Base-by-base conservation (phyloP, 2,329 filamentous ascomycete genomes). In the Epichloe gansuensis region DNA sequence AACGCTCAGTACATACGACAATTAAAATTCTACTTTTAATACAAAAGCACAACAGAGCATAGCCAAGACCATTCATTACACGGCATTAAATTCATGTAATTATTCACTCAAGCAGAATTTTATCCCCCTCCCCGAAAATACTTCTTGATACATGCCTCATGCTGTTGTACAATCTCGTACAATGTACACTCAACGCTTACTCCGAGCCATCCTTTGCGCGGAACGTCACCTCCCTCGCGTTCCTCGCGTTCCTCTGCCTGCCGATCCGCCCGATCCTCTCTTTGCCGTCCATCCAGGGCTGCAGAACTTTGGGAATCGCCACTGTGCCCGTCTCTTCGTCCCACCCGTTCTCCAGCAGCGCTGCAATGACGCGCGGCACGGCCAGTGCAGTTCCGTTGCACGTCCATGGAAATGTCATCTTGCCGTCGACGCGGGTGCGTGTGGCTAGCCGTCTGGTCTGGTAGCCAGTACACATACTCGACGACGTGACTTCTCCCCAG, bases 331-430 rank as follows among this genome's bases (percentile, higher is more conserved):
- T 75, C 25, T 73, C 63, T 62, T 90, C 85, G 62, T 93, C 80
- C 87, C 91, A 98, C 1, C 89, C 86, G 62, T 91, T 89, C 74
- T 98, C 93, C 58, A 98, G 65, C 49, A 98, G 76, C 5, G 90
- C 91, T 25, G 93, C 91, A 54, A 98, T 66, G 12, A 98, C 86
- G 50, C 93, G 78, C 3, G 93, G 93, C 39, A 97, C 85, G 1
- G 93, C 93, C 61, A 97, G 74, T 0, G 91, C 93, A 1, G 93
- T 98, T 0, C 91, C 94, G 65, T 98, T 98, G 39, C 95, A 76
- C 0, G 93, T 98, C 72, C 88, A 89, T 13, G 91, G 89, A 66
- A 89, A 97, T 2, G 76, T 75, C 42, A 85, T 70, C 63, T 77
- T 81, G 34, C 64, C 66, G 50, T 69, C 72, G 12, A 75, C 56